A percentile compares a stretch with the other conserved stretches of the same genome.
Conservation (phyloP, 2,329 filamentous ascomycete genomes). For the Neofusicoccum cordaticola region DNA sequence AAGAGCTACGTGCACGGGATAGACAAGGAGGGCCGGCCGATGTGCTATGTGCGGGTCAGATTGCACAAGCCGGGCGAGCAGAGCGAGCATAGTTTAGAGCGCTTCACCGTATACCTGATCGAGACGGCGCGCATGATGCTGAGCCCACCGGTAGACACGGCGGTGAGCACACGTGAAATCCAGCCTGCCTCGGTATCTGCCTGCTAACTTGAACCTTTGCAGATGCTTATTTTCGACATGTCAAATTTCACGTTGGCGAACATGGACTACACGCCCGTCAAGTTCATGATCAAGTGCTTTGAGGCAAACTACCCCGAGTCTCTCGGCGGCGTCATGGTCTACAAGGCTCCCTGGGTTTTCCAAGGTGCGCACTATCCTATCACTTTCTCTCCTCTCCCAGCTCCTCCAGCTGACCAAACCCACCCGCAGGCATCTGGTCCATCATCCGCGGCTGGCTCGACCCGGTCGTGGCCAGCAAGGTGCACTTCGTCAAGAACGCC, state of each 20-base stretch:
- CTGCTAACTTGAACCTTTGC: constrained; percentile 23
- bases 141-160: constrained; percentile 79
- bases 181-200: not conserved
- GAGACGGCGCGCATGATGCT: constrained; percentile 89
- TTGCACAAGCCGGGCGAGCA: constrained; percentile 82
- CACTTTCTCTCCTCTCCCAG: no score
- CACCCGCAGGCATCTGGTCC: constrained; percentile 77
- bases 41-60: constrained; percentile 80
- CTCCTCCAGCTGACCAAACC: not conserved
- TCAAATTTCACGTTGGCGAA: constrained; percentile 89
- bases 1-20: constrained; percentile 90
- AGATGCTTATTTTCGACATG: constrained; percentile 96
- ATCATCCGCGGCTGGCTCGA: constrained; percentile 96
- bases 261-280: constrained; percentile 97
- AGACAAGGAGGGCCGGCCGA: constrained; percentile 80
- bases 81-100: constrained; percentile 75
- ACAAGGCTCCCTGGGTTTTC: constrained; percentile 97
- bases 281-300: constrained; percentile 99
- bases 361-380: constrained; percentile 59
- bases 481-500: constrained; percentile 83
- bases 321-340: constrained; percentile 83
- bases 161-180: constrained; percentile 59
- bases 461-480: constrained; percentile 89
- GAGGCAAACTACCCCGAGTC: constrained; percentile 98
- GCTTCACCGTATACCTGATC: constrained; percentile 90